phyloP scores from a whole-genome alignment of 2,329 filamentous ascomycete species.

The Exophiala mesophila region DNA sequence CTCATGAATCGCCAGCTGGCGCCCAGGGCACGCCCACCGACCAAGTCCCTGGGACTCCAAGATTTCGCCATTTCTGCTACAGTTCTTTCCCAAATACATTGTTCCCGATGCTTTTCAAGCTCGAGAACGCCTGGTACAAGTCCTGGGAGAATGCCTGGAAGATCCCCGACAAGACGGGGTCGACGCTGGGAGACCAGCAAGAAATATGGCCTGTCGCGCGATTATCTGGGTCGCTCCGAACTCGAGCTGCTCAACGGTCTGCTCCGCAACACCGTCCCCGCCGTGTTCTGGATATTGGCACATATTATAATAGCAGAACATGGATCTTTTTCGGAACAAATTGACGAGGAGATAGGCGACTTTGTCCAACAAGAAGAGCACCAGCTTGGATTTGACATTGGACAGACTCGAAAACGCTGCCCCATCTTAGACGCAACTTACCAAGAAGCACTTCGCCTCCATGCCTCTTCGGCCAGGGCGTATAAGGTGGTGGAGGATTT shows the following conservation, averaged over 20 bases:
- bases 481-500: conserved; percentile 1
- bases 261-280: background rate
- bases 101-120: background rate
- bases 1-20: background rate
- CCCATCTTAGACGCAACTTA: background rate
- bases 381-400: background rate
- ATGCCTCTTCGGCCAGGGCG: background rate
- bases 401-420: background rate
- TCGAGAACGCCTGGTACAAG: background rate
- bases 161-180: background rate
- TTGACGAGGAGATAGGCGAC: background rate
- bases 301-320: too few relatives aligned
- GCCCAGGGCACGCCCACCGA: background rate
- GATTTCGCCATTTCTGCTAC: conserved; percentile 1
- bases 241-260: background rate
- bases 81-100: conserved; percentile 1
- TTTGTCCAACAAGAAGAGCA: background rate
- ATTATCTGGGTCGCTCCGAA: background rate
- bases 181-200: background rate
- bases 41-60: background rate
- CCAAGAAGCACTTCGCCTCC: background rate
- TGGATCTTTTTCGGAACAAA: background rate
- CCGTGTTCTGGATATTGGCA: conserved; percentile 1
- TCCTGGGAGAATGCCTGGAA: background rate
- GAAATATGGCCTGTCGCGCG: background rate